phyloP scores from a whole-genome alignment of 2,329 filamentous ascomycete species.

The Podosphaera fusca region DNA sequence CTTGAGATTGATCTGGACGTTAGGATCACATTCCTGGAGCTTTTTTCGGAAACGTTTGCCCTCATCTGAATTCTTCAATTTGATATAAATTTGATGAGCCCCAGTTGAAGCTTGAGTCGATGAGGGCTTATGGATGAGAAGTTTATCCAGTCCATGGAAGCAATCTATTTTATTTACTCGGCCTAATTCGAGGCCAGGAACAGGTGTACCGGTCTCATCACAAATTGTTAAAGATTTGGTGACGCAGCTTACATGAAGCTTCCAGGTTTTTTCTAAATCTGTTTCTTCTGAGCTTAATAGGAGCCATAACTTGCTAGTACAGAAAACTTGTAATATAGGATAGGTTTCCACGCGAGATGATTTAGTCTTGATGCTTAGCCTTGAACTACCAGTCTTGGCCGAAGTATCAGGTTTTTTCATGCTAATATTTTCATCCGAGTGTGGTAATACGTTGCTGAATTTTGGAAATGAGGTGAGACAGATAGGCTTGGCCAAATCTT shows the following conservation, averaged over 20 bases:
- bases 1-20: background rate
- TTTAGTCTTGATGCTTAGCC: background rate
- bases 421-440: background rate
- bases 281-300: background rate
- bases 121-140: background rate
- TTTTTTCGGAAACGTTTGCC: slow-evolving; percentile 1
- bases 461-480: no score
- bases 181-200: background rate
- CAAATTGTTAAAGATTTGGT: background rate
- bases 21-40: background rate
- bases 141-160: background rate
- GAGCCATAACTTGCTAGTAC: background rate
- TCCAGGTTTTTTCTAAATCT: background rate
- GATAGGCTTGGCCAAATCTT: background rate
- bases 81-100: background rate
- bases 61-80: slow-evolving; percentile 1
- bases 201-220: background rate
- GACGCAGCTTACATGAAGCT: background rate
- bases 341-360: background rate
- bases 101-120: background rate
- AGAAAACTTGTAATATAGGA: background rate
- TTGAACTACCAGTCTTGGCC: no score
- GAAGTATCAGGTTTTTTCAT: background rate
- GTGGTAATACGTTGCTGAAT: background rate
- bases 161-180: background rate